Evolutionary conservation across 805 yeast genomes (phyloP).

Genomic region (Torulaspora delbrueckii): DNA sequence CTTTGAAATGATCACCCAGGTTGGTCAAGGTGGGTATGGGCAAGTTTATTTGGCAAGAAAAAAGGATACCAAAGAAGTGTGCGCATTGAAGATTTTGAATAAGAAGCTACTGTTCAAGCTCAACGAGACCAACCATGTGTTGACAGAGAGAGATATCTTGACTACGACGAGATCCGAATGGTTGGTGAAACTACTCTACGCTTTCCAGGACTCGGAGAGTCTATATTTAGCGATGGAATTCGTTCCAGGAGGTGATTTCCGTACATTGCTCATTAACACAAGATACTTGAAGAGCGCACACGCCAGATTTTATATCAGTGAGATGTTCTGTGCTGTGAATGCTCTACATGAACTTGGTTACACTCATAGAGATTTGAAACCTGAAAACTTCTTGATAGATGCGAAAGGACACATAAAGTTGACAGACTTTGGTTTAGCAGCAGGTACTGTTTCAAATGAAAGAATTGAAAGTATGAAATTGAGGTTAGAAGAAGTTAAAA

Average conservation of each 20-base stretch:
- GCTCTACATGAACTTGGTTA: constrained; percentile 92
- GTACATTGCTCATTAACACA: constrained; percentile 89
- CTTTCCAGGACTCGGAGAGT: constrained; percentile 88
- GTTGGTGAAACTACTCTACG: constrained; percentile 89
- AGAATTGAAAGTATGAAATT: constrained; percentile 89
- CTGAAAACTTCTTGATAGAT: constrained; percentile 88
- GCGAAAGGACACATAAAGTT: constrained; percentile 86
- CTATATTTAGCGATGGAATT: constrained; percentile 97
- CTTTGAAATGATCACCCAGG: constrained; percentile 94
- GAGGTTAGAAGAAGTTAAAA: constrained; percentile 63
- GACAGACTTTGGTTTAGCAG: constrained; percentile 96
- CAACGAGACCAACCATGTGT: constrained; percentile 92
- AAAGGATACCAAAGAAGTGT: constrained; percentile 88
- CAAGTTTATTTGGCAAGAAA: constrained; percentile 96
- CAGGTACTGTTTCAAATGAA: constrained; percentile 90
- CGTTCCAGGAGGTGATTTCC: constrained; percentile 99
- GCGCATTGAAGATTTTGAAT: constrained; percentile 89
- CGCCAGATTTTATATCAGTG: constrained; percentile 89
- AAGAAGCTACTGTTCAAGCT: constrained; percentile 79
- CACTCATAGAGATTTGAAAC: constrained; percentile 95
- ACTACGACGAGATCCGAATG: constrained; percentile 96
- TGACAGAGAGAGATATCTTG: constrained; percentile 93
- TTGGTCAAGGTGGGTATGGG: constrained; percentile 99
- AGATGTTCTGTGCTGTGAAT: constrained; percentile 93
- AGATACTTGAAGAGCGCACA: constrained; percentile 91